Conservation (phyloP, 305 asterid species). For the Coffea humblotiana region DNA sequence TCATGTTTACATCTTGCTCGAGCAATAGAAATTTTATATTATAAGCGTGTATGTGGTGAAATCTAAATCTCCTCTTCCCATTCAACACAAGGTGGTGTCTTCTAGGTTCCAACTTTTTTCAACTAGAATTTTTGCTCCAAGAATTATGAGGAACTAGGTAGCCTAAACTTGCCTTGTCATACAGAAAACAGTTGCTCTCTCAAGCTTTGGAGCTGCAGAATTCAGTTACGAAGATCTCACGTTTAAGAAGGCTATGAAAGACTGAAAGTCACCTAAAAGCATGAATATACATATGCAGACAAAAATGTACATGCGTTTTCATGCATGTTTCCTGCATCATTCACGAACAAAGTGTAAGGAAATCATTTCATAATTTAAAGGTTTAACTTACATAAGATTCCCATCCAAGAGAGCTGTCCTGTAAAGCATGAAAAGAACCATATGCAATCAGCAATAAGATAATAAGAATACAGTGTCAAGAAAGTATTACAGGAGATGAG, state of each 20-base stretch:
- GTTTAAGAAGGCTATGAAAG: not conserved
- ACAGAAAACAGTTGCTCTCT: not conserved
- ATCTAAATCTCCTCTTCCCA: not conserved
- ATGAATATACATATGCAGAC: not conserved
- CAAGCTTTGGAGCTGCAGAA: not conserved
- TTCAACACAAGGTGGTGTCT: not conserved
- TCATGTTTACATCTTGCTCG: not conserved
- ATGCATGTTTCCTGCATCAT: too few relatives aligned
- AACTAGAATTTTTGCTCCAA: not conserved
- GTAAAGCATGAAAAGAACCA: slow-evolving; percentile 24
- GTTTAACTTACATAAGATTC: slow-evolving; percentile 77
- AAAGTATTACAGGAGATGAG: not conserved
- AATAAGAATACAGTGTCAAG: not conserved
- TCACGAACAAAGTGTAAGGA: not conserved
- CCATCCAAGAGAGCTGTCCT: slow-evolving; percentile 85
- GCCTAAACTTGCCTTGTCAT: not conserved
- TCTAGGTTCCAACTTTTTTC: not conserved
- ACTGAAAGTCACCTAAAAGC: not conserved
- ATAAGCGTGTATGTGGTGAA: not conserved
- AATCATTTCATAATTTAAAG: not conserved
- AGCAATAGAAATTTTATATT: not conserved
- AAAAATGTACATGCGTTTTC: not conserved
- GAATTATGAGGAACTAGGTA: not conserved
- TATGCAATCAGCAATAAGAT: not conserved
- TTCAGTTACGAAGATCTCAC: not conserved